phyloP scores from a whole-genome alignment of 225 moss, liverwort and hornwort species.

The Neckera pumila region DNA sequence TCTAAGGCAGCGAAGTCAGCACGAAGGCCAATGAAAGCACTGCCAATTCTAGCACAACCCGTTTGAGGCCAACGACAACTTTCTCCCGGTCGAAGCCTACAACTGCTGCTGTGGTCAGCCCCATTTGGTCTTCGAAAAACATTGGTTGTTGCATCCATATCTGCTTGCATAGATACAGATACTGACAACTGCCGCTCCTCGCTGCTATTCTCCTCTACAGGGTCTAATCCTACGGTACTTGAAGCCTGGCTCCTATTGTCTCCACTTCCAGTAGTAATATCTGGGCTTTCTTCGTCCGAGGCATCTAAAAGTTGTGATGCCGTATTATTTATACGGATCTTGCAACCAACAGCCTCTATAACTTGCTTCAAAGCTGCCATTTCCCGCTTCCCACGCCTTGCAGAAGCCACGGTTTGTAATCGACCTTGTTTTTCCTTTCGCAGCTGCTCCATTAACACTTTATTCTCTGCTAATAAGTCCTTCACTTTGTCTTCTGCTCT shows the following conservation, averaged over 20 bases:
- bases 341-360: constrained; percentile 88
- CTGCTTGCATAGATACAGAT: constrained; percentile 74
- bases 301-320: constrained; percentile 21
- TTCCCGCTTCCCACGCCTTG: constrained; percentile 52
- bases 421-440: constrained; percentile 38
- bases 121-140: constrained; percentile 64
- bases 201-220: constrained; percentile 1
- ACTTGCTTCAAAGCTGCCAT: constrained; percentile 73
- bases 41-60: constrained; percentile 84
- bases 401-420: constrained; percentile 40
- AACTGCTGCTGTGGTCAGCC: constrained; percentile 54
- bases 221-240: constrained; percentile 2
- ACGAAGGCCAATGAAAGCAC: constrained; percentile 89
- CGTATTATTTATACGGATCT: constrained; percentile 70
- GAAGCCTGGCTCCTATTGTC: constrained; percentile 15
- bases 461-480: constrained; percentile 35
- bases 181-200: constrained; percentile 67
- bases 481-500: constrained; percentile 59
- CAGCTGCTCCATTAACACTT: constrained; percentile 47
- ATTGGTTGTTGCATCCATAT: constrained; percentile 43
- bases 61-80: constrained; percentile 95
- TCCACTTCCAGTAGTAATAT: constrained; percentile 14
- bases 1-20: constrained; percentile 86
- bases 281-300: constrained; percentile 49
- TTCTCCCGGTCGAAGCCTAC: constrained; percentile 55